Conservation (phyloP, 495 filamentous ascomycete genomes). For the Durotheca rogersii region DNA sequence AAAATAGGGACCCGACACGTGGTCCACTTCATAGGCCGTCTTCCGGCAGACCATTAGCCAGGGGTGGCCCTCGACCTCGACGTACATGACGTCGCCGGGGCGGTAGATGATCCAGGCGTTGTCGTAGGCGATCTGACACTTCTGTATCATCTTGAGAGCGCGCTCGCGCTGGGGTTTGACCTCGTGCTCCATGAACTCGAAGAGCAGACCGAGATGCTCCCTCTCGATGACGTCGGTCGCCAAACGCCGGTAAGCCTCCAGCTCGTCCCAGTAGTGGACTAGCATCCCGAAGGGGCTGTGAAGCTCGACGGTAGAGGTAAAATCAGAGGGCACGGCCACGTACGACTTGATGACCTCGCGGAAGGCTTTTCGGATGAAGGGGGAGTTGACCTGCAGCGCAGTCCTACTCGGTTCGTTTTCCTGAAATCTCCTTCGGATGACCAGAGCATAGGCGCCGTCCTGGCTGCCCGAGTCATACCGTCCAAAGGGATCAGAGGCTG, state of each 20-base stretch:
- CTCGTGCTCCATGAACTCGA: conserved; percentile 39
- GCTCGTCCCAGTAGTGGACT: conserved; percentile 38
- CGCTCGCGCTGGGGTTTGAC: conserved; percentile 32
- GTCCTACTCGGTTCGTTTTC: conserved; percentile 34
- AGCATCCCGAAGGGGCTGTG: conserved; percentile 34
- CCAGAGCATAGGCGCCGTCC: conserved; percentile 38
- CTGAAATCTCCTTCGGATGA: conserved; percentile 35
- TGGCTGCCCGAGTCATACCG: conserved; percentile 7
- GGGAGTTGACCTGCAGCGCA: conserved; percentile 46
- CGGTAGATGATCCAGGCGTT: conserved; percentile 43
- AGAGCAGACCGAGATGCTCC: conserved; percentile 39
- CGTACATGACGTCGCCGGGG: conserved; percentile 38
- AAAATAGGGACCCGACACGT: conserved; percentile 21
- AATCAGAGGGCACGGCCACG: conserved; percentile 38
- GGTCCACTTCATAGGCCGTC: conserved; percentile 28
- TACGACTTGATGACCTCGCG: conserved; percentile 43
- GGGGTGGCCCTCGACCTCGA: conserved; percentile 30
- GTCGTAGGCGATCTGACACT: conserved; percentile 34
- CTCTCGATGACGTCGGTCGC: conserved; percentile 26
- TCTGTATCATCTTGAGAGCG: conserved; percentile 28
- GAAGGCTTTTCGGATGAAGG: conserved; percentile 39
- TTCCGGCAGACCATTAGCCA: conserved; percentile 35
- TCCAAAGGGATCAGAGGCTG: conserved; percentile 23
- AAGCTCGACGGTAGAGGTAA: conserved; percentile 34
- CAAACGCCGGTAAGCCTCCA: conserved; percentile 31